These are phyloP conservation scores for Rostrohypoxylon terebratum DNA, from an alignment of 495 filamentous ascomycete species.

Conservation along the genomic window DNA sequence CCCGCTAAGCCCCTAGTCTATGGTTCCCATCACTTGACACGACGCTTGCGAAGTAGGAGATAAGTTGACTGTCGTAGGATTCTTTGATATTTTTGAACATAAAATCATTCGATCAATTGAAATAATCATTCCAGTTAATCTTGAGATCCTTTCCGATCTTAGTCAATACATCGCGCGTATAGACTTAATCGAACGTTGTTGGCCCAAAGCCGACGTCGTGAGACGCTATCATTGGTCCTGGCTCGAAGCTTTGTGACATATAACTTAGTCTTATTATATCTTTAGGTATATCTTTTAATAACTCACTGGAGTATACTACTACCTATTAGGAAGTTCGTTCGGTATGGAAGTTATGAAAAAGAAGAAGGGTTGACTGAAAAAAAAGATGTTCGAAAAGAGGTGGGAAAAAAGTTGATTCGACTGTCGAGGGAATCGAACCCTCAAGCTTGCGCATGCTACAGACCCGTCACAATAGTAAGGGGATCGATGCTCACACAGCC, in stretches of 20 bases:
- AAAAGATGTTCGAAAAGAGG: neutral
- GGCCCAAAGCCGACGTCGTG: too few relatives aligned
- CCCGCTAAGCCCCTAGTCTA: constrained; percentile 34
- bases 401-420: neutral
- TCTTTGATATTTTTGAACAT: neutral
- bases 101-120: neutral
- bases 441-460: neutral
- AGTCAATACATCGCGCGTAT: neutral
- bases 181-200: neutral
- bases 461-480: neutral
- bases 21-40: neutral
- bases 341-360: neutral
- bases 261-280: too few relatives aligned
- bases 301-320: too few relatives aligned
- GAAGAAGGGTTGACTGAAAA: neutral
- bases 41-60: constrained; percentile 18
- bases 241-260: too few relatives aligned
- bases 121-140: neutral
- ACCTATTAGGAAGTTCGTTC: too few relatives aligned
- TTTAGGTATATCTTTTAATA: too few relatives aligned
- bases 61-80: neutral
- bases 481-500: neutral
- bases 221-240: too few relatives aligned
- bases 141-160: neutral
- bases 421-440: neutral